Percentiles rank a stretch among this genome's conserved stretches.
These are phyloP conservation scores for Pichia sp. DNA, from an alignment of 1,139 yeast genomes.

Conservation along the genomic window DNA sequence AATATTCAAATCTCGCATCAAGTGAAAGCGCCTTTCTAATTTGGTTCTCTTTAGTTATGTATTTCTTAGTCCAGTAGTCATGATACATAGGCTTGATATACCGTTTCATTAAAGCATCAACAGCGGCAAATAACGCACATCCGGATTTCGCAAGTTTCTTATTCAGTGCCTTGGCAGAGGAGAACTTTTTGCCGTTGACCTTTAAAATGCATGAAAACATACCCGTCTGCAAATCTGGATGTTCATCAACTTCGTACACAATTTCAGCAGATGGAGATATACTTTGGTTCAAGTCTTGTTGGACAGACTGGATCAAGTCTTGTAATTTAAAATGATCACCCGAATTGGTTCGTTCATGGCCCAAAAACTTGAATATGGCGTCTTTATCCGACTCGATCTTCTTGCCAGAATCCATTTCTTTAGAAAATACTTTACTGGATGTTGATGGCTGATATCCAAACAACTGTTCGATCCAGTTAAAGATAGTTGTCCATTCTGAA, in stretches of 20 bases:
- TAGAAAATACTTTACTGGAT: neutral
- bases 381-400: neutral
- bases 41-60: neutral
- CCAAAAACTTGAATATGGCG: neutral
- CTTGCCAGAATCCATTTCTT: neutral
- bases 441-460: constrained; percentile 3
- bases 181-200: constrained; percentile 2
- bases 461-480: constrained; percentile 10
- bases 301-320: constrained; percentile 13
- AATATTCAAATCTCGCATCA: constrained; percentile 4
- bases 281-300: constrained; percentile 17
- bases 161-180: constrained; percentile 10
- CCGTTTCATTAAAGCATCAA: constrained; percentile 3
- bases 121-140: constrained; percentile 17
- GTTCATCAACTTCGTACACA: constrained; percentile 3
- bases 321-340: constrained; percentile 1
- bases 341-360: neutral
- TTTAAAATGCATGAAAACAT: constrained; percentile 8
- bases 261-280: constrained; percentile 1
- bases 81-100: constrained; percentile 8
- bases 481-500: neutral
- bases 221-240: constrained; percentile 5
- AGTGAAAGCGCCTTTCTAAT: neutral
- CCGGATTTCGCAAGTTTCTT: constrained; percentile 20
- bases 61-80: constrained; percentile 13